Percentiles rank a stretch among this genome's conserved stretches.
Evolutionary conservation across 2,329 filamentous ascomycete genomes (phyloP).

Genomic region (Ophiostoma montium): DNA sequence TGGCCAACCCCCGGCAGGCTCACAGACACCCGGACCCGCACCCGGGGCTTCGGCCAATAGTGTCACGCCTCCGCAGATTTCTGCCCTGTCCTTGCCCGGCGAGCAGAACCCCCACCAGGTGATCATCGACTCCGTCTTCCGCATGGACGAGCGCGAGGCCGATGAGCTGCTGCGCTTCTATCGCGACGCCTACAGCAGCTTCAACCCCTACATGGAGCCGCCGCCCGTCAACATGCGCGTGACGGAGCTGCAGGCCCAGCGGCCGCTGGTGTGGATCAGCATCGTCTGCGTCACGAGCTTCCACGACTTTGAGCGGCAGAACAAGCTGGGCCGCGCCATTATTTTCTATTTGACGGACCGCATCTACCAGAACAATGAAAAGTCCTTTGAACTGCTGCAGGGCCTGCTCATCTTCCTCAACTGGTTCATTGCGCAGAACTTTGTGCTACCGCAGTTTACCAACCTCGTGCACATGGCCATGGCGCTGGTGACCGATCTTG

Average conservation of each 20-base stretch:
- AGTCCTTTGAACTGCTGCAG: slow-evolving; percentile 13
- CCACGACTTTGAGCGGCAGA: slow-evolving; percentile 13
- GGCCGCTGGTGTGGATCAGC: slow-evolving; percentile 14
- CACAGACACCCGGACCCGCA: neutral
- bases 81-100: neutral
- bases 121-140: slow-evolving; percentile 7
- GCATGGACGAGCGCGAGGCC: slow-evolving; percentile 9
- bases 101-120: slow-evolving; percentile 3
- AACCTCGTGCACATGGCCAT: slow-evolving; percentile 14
- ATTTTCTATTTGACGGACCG: slow-evolving; percentile 12
- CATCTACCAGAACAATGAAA: slow-evolving; percentile 9
- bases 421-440: slow-evolving; percentile 13
- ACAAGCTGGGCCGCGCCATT: slow-evolving; percentile 8
- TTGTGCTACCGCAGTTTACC: slow-evolving; percentile 12
- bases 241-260: slow-evolving; percentile 7
- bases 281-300: slow-evolving; percentile 15
- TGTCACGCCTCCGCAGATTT: neutral
- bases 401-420: slow-evolving; percentile 12
- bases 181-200: slow-evolving; percentile 9
- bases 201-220: slow-evolving; percentile 12
- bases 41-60: neutral
- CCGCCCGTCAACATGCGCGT: slow-evolving; percentile 3
- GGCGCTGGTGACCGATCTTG: slow-evolving; percentile 14
- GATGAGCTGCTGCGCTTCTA: slow-evolving; percentile 13
- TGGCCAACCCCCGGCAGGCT: no score